phyloP scores from a whole-genome alignment of 2,329 filamentous ascomycete species.

The Exserohilum turcica region DNA sequence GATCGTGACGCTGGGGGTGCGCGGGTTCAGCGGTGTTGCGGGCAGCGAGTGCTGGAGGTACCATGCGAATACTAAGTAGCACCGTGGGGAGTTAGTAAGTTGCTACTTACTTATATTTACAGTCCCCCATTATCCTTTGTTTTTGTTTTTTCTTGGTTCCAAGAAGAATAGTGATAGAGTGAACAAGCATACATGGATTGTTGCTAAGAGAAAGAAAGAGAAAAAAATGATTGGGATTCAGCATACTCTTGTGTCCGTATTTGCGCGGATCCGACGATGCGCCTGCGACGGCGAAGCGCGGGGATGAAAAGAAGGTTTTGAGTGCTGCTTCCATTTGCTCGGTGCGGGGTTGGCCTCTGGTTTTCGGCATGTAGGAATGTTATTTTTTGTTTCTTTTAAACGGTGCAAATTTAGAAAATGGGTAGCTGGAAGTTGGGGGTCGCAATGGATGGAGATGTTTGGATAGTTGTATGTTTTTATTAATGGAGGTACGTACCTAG shows the following conservation, averaged over 20 bases:
- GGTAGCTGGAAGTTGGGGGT: too few species aligned
- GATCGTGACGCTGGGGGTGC: constrained; percentile 67
- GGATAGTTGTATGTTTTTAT: constrained; percentile 1
- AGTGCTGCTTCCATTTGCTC: constrained; percentile 69
- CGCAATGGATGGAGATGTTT: neutral
- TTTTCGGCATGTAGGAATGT: constrained; percentile 28
- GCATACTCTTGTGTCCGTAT: constrained; percentile 82
- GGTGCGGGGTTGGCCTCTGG: constrained; percentile 30
- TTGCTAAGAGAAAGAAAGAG: too few species aligned
- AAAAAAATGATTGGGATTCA: neutral
- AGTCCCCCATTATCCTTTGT: too few species aligned
- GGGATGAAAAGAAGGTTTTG: constrained; percentile 77
- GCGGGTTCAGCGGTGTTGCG: constrained; percentile 84
- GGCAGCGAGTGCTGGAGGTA: constrained; percentile 78
- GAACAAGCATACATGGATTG: too few species aligned
- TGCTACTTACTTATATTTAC: too few species aligned
- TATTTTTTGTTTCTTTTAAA: neutral
- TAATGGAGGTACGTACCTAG: neutral
- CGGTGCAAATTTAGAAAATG: too few species aligned
- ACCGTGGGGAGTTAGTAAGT: too few species aligned
- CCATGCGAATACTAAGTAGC: constrained; percentile 83
- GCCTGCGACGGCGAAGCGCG: constrained; percentile 84
- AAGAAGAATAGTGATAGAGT: neutral
- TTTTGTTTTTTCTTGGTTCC: too few species aligned
- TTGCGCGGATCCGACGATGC: constrained; percentile 84